Conservation (phyloP, 805 yeast genomes). For the Cyberlindnera mississippiensis region DNA sequence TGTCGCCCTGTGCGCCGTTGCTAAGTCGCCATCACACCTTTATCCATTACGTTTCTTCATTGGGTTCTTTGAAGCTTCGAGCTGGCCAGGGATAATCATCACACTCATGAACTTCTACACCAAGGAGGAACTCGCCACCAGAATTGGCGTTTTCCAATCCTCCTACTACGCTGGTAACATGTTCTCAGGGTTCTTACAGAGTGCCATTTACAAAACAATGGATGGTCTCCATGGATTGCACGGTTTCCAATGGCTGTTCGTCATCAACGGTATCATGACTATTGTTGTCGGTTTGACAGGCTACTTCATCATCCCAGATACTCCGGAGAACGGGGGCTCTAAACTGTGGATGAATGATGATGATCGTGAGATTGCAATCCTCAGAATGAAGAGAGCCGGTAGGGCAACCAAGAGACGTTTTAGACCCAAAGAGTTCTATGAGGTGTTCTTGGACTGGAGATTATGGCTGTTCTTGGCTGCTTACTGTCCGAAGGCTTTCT, state of each 20-base stretch:
- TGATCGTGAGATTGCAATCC: slow-evolving; percentile 30
- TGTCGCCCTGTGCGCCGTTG: slow-evolving; percentile 50
- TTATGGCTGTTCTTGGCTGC: slow-evolving; percentile 15
- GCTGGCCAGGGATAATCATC: slow-evolving; percentile 41
- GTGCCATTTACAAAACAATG: slow-evolving; percentile 25
- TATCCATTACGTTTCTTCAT: slow-evolving; percentile 62
- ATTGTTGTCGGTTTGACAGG: slow-evolving; percentile 32
- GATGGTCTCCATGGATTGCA: slow-evolving; percentile 7
- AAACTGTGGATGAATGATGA: slow-evolving; percentile 30
- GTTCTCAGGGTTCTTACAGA: slow-evolving; percentile 39
- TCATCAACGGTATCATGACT: slow-evolving; percentile 19
- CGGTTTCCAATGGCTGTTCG: slow-evolving; percentile 19
- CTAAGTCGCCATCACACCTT: slow-evolving; percentile 29
- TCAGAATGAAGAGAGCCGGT: slow-evolving; percentile 17
- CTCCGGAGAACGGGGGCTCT: slow-evolving; percentile 27
- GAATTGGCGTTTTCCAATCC: slow-evolving; percentile 27
- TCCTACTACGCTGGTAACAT: slow-evolving; percentile 17
- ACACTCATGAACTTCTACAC: slow-evolving; percentile 35
- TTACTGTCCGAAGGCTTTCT: slow-evolving; percentile 10
- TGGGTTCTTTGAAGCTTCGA: slow-evolving; percentile 66
- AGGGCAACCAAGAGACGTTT: slow-evolving; percentile 15
- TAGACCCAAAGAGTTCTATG: slow-evolving; percentile 2
- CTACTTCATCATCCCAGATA: slow-evolving; percentile 35
- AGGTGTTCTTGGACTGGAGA: slow-evolving; percentile 11
- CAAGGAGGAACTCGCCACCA: slow-evolving; percentile 32